Base-by-base conservation (phyloP, 169 alveolate species). In the Eimeria necatrix region DNA sequence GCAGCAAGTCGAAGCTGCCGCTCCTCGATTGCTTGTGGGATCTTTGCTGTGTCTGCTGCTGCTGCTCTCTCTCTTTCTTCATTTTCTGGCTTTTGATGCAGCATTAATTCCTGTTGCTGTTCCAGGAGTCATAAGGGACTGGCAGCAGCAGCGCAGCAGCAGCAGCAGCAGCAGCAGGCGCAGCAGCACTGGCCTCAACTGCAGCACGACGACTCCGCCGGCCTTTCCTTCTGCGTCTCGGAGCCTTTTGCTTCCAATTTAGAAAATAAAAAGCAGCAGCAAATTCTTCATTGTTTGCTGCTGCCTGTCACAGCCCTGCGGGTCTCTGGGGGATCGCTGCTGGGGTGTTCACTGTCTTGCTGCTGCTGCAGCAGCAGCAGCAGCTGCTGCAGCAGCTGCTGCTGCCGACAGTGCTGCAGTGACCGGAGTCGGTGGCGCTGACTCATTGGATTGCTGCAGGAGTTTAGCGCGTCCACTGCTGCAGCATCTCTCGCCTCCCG, bases 91-190 rank as follows among this genome's bases (percentile, higher is more conserved):
- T 71, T 26, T 32, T 24, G 53, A 52, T 32, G 24, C n/a, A 32
- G 83, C 26, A 14, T 16, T 18, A 1, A 32, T 32, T 4, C 22
- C 46, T 32, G 12, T 2, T 71, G 83, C 53, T 71, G 14, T 10
- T 2, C 81, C n/a, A 32, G 41, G 41, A 32, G 41, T 32, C 41
- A 32, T 0, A 32, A 32, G 41, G 41, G 41, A 32, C 41, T 32
- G 41, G 41, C 41, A 32, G 41, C 41, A 32, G 0, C 41, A 71
- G 24, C 51, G 22, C 81, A 71, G 53, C 53, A 71, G 3, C 81
- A 71, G 83, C 83, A 32, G 83, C 83, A 32, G 83, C 49, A 22
- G 76, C 76, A 14, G 41, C 80, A 68, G 46, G 49, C n/a, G 80
- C 80, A 24, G 32, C 68, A 56, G 68, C 68, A 56, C 18, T 0